These are phyloP conservation scores for Chaetothyriales sp. DNA, from an alignment of 2,329 filamentous ascomycete species.

Conservation along the genomic window DNA sequence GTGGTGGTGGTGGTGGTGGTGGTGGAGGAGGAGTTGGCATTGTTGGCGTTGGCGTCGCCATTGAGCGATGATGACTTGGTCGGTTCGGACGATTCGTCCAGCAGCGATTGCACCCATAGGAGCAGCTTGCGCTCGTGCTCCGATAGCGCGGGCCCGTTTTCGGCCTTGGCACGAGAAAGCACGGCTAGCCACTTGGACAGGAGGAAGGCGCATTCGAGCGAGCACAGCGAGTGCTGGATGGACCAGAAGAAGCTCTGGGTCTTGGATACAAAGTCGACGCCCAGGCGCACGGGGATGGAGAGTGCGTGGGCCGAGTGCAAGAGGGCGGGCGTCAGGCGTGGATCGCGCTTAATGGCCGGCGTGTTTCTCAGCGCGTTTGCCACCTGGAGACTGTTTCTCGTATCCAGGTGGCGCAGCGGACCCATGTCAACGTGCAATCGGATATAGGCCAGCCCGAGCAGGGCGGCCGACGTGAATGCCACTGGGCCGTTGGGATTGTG, in stretches of 20 bases:
- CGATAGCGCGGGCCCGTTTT: constrained; percentile 27
- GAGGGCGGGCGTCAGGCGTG: constrained; percentile 36
- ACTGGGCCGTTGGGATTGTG: constrained; percentile 40
- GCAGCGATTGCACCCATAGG: constrained; percentile 36
- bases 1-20: no score
- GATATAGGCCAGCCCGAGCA: constrained; percentile 35
- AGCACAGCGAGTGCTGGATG: constrained; percentile 42
- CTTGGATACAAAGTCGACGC: constrained; percentile 39
- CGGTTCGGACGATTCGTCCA: constrained; percentile 35
- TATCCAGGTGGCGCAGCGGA: constrained; percentile 34
- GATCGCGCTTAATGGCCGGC: constrained; percentile 30
- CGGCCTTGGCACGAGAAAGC: constrained; percentile 29
- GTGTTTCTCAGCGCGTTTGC: constrained; percentile 33
- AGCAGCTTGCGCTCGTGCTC: constrained; percentile 35
- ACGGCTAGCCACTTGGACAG: constrained; percentile 34
- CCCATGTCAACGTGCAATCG: constrained; percentile 35
- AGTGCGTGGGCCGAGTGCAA: constrained; percentile 42
- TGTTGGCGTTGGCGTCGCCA: constrained; percentile 11
- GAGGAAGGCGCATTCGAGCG: constrained; percentile 39
- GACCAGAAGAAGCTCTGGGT: constrained; percentile 44
- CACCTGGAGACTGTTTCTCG: constrained; percentile 34
- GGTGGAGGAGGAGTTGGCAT: constrained; percentile 7
- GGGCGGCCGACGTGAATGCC: constrained; percentile 38
- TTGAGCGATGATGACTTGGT: neutral
- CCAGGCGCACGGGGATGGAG: constrained; percentile 40